Evolutionary conservation across 176 grass and related monocot genomes (phyloP).

Genomic region (Ensete ventricosum): DNA sequence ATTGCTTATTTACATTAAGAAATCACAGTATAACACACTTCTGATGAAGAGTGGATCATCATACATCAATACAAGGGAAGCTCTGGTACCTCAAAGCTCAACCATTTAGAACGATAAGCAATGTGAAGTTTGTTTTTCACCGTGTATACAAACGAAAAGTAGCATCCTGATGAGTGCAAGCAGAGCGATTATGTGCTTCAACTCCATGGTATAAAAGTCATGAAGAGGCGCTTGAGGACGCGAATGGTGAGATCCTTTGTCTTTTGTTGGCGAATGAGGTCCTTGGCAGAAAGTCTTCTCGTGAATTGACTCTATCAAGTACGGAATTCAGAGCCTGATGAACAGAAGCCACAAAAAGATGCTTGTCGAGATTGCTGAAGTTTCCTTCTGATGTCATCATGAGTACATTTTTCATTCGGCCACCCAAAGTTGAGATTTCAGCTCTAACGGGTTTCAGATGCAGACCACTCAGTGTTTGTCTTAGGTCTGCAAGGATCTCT

Average conservation of each 20-base stretch:
- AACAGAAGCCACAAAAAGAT: slow-evolving; percentile 29
- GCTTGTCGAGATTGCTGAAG: slow-evolving; percentile 6
- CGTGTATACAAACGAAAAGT: no score
- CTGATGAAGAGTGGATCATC: no score
- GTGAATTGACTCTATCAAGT: slow-evolving; percentile 40
- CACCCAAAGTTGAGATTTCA: slow-evolving; percentile 64
- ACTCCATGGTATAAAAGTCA: slow-evolving; percentile 8
- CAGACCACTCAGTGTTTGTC: slow-evolving; percentile 35
- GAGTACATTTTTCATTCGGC: slow-evolving; percentile 50
- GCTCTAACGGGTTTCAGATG: slow-evolving; percentile 40
- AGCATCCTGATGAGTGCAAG: no score
- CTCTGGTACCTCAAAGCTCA: no score
- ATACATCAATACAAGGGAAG: no score
- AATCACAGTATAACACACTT: no score
- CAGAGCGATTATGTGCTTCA: no score
- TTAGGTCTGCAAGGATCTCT: slow-evolving; percentile 50
- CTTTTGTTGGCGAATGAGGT: slow-evolving; percentile 52
- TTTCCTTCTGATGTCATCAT: slow-evolving; percentile 24
- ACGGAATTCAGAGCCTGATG: slow-evolving; percentile 44
- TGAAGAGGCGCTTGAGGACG: slow-evolving; percentile 62
- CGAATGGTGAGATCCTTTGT: slow-evolving; percentile 37
- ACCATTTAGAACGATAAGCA: no score
- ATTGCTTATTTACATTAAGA: no score
- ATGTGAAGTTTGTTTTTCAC: no score
- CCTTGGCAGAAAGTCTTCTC: slow-evolving; percentile 44